phyloP scores from a whole-genome alignment of 2,329 filamentous ascomycete species.

The Ramichloridium luteum region DNA sequence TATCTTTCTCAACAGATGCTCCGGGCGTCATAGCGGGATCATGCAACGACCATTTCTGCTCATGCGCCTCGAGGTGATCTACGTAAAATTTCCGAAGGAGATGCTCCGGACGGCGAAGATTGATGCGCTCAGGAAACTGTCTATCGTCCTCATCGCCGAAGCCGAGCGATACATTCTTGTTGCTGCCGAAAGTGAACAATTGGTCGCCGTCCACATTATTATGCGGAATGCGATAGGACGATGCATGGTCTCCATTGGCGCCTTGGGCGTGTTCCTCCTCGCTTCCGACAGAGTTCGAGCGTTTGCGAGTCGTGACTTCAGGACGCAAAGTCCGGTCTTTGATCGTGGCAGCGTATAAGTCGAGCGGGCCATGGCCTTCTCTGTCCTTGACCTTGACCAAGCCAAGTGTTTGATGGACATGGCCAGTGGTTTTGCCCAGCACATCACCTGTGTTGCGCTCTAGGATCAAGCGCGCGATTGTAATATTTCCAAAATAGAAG shows the following conservation, averaged over 20 bases:
- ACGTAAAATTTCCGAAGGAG: slow-evolving; percentile 61
- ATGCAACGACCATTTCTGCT: slow-evolving; percentile 27
- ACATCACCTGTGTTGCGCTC: slow-evolving; percentile 61
- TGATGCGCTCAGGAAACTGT: slow-evolving; percentile 78
- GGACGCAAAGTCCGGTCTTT: slow-evolving; percentile 54
- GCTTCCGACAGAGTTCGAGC: slow-evolving; percentile 26
- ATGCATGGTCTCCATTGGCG: background rate
- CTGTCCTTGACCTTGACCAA: slow-evolving; percentile 92
- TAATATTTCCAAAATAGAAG: slow-evolving; percentile 78
- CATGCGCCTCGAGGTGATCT: slow-evolving; percentile 45
- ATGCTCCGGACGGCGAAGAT: slow-evolving; percentile 62
- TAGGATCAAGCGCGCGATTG: slow-evolving; percentile 71
- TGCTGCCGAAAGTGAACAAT: slow-evolving; percentile 87
- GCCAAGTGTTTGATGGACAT: slow-evolving; percentile 52
- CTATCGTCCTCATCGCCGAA: slow-evolving; percentile 93
- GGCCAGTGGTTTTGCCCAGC: slow-evolving; percentile 47
- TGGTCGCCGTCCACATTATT: slow-evolving; percentile 57
- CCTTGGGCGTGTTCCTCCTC: slow-evolving; percentile 32
- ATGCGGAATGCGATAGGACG: slow-evolving; percentile 9
- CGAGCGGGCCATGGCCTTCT: slow-evolving; percentile 88
- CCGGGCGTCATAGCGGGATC: slow-evolving; percentile 19
- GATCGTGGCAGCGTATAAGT: slow-evolving; percentile 81
- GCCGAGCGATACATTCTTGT: slow-evolving; percentile 84
- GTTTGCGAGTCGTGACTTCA: slow-evolving; percentile 23
- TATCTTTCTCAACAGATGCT: slow-evolving; percentile 12